These are phyloP conservation scores for Neurospora hispaniola DNA, from an alignment of 495 filamentous ascomycete species.

Conservation along the genomic window DNA sequence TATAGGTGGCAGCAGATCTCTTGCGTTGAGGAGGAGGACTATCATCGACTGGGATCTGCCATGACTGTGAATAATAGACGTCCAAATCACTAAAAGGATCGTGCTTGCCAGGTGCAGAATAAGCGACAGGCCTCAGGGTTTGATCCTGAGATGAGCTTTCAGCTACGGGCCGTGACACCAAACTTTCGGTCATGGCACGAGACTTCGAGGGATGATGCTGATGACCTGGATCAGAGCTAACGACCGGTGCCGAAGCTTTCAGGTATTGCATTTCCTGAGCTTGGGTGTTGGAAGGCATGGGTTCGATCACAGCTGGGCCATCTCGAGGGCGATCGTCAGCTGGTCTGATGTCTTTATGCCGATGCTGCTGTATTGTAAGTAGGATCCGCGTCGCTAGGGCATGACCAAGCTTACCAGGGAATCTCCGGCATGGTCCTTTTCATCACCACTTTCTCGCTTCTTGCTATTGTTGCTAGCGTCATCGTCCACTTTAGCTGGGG, in stretches of 20 bases:
- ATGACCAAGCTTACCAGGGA: background rate
- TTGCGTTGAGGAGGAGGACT: background rate
- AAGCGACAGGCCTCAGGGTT: background rate
- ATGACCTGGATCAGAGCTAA: background rate
- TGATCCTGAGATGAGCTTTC: background rate
- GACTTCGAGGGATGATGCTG: background rate
- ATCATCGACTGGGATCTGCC: background rate
- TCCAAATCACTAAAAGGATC: background rate
- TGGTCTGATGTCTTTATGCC: background rate
- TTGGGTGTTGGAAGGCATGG: background rate
- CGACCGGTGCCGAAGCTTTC: background rate
- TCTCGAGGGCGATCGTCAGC: background rate
- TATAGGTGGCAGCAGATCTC: background rate
- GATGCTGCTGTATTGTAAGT: background rate
- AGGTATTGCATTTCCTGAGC: background rate
- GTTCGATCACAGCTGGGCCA: background rate
- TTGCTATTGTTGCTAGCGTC: background rate
- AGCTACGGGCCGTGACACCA: background rate
- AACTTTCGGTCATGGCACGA: background rate
- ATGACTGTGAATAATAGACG: background rate
- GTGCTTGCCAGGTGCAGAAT: background rate
- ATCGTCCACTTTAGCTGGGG: background rate
- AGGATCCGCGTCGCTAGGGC: background rate
- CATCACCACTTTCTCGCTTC: background rate
- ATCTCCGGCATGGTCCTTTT: background rate